A percentile compares a stretch with the other conserved stretches of the same genome.
Evolutionary conservation across 768 basidiomycete species (phyloP).

Genomic region (Dendrothele bispora): DNA sequence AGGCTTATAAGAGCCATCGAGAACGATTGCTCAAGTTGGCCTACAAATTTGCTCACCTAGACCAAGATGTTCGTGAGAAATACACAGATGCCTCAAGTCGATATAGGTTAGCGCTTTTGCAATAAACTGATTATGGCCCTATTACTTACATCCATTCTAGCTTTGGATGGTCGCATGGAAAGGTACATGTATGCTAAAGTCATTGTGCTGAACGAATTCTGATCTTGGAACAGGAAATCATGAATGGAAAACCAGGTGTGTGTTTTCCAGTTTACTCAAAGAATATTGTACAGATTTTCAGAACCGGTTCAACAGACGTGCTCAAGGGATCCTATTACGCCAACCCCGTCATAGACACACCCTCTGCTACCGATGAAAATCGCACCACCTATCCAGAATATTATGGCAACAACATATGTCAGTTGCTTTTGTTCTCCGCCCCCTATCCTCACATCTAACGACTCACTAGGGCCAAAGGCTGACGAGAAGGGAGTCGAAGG

Average conservation of each 20-base stretch:
- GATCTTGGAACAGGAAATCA: conserved; percentile 65
- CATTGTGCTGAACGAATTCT: not conserved
- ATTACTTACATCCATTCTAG: conserved; percentile 29
- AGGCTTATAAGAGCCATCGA: conserved; percentile 58
- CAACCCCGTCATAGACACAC: conserved; percentile 70
- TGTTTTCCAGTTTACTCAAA: not conserved
- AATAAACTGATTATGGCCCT: not conserved
- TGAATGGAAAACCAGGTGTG: conserved; percentile 88
- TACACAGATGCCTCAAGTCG: conserved; percentile 71
- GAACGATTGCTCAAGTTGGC: conserved; percentile 74
- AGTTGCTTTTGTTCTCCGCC: conserved; percentile 16
- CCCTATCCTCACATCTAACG: no score
- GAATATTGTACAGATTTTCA: not conserved
- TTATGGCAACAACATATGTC: conserved; percentile 89
- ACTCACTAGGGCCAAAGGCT: conserved; percentile 64
- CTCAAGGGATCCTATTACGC: conserved; percentile 96
- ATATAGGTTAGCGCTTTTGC: conserved; percentile 82
- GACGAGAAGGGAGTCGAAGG: conserved; percentile 63
- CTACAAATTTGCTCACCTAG: conserved; percentile 72
- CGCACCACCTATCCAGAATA: conserved; percentile 72
- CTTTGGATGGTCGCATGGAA: conserved; percentile 99
- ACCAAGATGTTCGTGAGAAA: conserved; percentile 64
- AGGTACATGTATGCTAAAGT: conserved; percentile 43
- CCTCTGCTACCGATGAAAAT: conserved; percentile 58
- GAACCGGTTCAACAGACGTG: conserved; percentile 53